Percentiles rank a stretch among this genome's conserved stretches.
phyloP scores from a whole-genome alignment of 2,329 filamentous ascomycete species.

The Sporothrix pallida region DNA sequence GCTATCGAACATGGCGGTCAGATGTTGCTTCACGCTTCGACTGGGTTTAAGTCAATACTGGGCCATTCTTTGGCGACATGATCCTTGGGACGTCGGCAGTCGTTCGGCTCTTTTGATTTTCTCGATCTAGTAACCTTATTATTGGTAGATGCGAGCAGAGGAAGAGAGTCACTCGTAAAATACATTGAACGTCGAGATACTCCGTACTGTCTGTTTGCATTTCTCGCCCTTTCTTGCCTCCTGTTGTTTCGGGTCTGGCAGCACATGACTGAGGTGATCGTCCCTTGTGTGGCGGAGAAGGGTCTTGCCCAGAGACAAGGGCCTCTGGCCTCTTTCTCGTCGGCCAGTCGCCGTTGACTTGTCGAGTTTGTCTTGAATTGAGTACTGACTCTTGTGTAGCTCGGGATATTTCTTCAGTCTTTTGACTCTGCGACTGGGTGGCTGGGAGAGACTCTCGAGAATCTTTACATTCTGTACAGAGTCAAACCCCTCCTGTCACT shows the following conservation, averaged over 20 bases:
- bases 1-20: slow-evolving; percentile 18
- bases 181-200: neutral
- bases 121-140: neutral
- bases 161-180: too few relatives aligned
- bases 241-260: slow-evolving; percentile 15
- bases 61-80: neutral
- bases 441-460: neutral
- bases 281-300: neutral
- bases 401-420: neutral
- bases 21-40: neutral
- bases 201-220: neutral
- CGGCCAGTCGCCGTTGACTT: neutral
- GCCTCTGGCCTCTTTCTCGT: too few relatives aligned
- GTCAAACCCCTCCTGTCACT: neutral
- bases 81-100: slow-evolving; percentile 14
- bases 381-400: neutral
- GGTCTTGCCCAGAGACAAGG: slow-evolving; percentile 9
- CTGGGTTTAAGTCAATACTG: neutral
- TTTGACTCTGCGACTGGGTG: neutral
- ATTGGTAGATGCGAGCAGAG: neutral
- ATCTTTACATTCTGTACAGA: too few relatives aligned
- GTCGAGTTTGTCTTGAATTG: too few relatives aligned
- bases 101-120: slow-evolving; percentile 17
- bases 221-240: neutral
- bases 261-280: slow-evolving; percentile 17